Conservation (phyloP, 345 rosid species). For the Brassica incana region DNA sequence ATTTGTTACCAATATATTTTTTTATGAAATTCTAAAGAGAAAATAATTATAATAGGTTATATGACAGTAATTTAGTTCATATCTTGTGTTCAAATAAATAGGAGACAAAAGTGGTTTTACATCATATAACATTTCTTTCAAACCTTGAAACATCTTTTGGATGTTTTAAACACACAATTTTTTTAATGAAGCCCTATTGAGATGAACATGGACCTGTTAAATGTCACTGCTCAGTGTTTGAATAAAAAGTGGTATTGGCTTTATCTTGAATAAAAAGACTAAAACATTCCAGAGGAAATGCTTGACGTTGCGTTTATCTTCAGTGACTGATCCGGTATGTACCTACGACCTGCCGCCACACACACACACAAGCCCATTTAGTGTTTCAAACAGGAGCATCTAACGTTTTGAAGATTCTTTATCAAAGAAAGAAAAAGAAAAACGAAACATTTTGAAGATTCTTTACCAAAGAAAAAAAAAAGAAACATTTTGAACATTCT, state of each 20-base stretch:
- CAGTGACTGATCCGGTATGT: conserved; percentile 81
- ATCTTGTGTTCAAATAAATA: conserved; percentile 8
- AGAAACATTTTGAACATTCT: background rate
- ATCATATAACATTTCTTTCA: conserved; percentile 16
- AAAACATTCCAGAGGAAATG: conserved; percentile 66
- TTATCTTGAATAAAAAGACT: conserved; percentile 14
- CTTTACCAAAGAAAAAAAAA: background rate
- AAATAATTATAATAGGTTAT: no score
- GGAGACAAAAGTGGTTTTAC: conserved; percentile 29
- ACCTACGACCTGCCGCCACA: conserved; percentile 67
- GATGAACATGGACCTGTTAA: conserved; percentile 16
- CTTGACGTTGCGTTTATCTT: conserved; percentile 93
- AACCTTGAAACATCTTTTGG: conserved; percentile 17
- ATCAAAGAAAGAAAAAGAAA: background rate
- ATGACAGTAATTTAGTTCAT: no score
- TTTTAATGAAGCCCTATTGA: conserved; percentile 1
- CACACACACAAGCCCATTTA: background rate
- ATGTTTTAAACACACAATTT: background rate
- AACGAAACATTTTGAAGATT: background rate
- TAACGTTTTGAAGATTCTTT: background rate
- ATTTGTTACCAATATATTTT: no score
- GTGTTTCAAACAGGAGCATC: conserved; percentile 6
- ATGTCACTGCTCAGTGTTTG: conserved; percentile 17
- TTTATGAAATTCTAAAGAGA: no score
- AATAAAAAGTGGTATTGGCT: conserved; percentile 9